A percentile compares a stretch with the other conserved stretches of the same genome.
phyloP scores from a whole-genome alignment of 495 filamentous ascomycete genomes.

The Penicillium coffeae region DNA sequence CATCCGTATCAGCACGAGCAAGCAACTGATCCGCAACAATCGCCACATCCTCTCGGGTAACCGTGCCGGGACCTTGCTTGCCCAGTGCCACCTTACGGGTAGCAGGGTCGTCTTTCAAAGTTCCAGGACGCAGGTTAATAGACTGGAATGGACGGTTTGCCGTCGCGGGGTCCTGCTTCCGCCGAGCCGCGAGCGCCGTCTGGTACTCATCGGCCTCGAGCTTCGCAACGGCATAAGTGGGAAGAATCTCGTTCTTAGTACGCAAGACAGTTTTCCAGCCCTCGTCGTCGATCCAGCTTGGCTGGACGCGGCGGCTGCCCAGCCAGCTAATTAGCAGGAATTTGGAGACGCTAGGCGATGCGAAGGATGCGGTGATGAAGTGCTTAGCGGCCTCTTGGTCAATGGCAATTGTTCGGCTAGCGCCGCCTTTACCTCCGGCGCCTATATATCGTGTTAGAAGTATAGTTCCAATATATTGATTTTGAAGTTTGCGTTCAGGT shows the following conservation, averaged over 20 bases:
- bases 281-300: conserved; percentile 65
- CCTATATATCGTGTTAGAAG: conserved; percentile 34
- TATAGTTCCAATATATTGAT: background rate
- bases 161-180: conserved; percentile 39
- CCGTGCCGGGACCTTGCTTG: conserved; percentile 46
- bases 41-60: conserved; percentile 68
- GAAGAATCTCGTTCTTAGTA: conserved; percentile 51
- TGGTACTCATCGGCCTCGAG: conserved; percentile 70
- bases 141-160: conserved; percentile 48
- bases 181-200: conserved; percentile 51
- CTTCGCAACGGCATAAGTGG: conserved; percentile 71
- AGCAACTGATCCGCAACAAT: conserved; percentile 62
- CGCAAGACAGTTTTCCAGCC: conserved; percentile 49
- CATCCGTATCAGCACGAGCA: conserved; percentile 53
- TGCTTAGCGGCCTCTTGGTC: conserved; percentile 65
- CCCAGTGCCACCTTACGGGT: conserved; percentile 63
- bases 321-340: conserved; percentile 74
- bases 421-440: conserved; percentile 72
- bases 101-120: conserved; percentile 54
- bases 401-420: conserved; percentile 56
- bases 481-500: background rate
- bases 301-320: conserved; percentile 52
- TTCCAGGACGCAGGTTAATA: conserved; percentile 67
- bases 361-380: conserved; percentile 64
- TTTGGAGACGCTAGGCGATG: conserved; percentile 56